phyloP scores from a whole-genome alignment of 345 rosid genomes.

The Eucalyptus marginata region DNA sequence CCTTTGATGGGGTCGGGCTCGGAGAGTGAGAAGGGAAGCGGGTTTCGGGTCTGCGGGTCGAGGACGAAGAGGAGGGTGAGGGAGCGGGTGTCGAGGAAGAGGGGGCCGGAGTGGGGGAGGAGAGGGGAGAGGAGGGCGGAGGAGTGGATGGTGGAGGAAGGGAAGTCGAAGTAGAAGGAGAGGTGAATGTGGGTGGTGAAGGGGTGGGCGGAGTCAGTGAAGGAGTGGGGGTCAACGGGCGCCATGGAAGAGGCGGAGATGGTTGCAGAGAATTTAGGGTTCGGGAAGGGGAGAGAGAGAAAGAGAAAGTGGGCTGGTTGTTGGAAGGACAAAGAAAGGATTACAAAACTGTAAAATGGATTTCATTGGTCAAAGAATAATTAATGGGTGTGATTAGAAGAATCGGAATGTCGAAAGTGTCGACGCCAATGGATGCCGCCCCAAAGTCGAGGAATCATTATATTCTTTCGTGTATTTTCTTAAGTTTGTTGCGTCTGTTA shows the following conservation, averaged over 20 bases:
- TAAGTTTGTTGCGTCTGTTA: no score
- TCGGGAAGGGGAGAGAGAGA: background rate
- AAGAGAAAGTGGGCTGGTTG: no score
- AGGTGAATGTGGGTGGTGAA: constrained; percentile 55
- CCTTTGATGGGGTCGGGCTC: constrained; percentile 42
- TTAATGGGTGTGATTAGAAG: background rate
- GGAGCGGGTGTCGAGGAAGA: constrained; percentile 68
- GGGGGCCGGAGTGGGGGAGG: constrained; percentile 27
- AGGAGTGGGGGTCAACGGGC: constrained; percentile 79
- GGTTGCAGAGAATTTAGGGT: background rate
- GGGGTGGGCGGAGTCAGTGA: constrained; percentile 61
- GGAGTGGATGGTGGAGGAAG: constrained; percentile 63
- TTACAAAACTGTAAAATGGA: no score
- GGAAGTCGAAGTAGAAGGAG: constrained; percentile 68
- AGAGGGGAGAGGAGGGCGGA: constrained; percentile 63
- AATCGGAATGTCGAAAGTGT: no score
- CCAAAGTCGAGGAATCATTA: no score
- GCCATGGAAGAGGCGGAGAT: constrained; percentile 22
- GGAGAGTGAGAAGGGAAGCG: constrained; percentile 35
- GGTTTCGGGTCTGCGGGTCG: constrained; percentile 27
- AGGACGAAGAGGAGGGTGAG: constrained; percentile 31
- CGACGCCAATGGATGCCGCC: no score
- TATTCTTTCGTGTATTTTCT: no score
- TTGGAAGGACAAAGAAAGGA: no score
- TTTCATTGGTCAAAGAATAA: no score